Evolutionary conservation across 257 asterid species (phyloP).

Genomic region (Solanum habrochaites): DNA sequence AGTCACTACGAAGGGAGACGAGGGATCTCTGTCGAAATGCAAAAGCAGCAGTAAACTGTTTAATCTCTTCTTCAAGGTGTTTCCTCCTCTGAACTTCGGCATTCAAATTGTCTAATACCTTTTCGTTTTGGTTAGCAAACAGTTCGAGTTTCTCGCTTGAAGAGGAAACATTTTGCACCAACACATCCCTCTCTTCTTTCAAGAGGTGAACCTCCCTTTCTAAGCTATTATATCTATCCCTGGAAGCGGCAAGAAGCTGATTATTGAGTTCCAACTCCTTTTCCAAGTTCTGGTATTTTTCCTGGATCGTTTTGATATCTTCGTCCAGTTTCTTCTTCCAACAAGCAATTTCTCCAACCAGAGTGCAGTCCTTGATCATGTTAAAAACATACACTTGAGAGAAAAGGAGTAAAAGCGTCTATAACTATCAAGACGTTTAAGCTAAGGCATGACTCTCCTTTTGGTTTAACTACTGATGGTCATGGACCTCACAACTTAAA

Average conservation of each 20-base stretch:
- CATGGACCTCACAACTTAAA: conserved; percentile 12
- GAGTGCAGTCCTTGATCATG: conserved; percentile 52
- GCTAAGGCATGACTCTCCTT: background rate
- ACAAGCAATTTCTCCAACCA: conserved; percentile 62
- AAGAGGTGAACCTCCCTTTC: conserved; percentile 49
- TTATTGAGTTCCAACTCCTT: conserved; percentile 29
- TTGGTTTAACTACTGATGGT: background rate
- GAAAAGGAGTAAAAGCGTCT: background rate
- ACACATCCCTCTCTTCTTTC: conserved; percentile 52
- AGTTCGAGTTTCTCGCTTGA: conserved; percentile 40
- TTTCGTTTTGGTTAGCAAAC: conserved; percentile 49
- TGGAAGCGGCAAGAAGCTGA: conserved; percentile 45
- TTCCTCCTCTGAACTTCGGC: conserved; percentile 57
- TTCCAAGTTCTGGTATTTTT: conserved; percentile 44
- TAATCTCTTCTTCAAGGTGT: conserved; percentile 65
- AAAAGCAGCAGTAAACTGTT: conserved; percentile 48
- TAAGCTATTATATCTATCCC: conserved; percentile 44
- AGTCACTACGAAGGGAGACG: conserved; percentile 44
- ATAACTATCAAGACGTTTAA: background rate
- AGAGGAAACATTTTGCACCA: conserved; percentile 19
- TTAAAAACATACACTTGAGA: conserved; percentile 3
- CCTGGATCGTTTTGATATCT: conserved; percentile 37
- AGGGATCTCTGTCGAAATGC: conserved; percentile 46
- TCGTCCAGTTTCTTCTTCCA: conserved; percentile 68
- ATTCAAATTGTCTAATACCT: conserved; percentile 38